These are phyloP conservation scores for Penicillium oxalicum DNA, from an alignment of 2,329 filamentous ascomycete genomes.

Conservation along the genomic window DNA sequence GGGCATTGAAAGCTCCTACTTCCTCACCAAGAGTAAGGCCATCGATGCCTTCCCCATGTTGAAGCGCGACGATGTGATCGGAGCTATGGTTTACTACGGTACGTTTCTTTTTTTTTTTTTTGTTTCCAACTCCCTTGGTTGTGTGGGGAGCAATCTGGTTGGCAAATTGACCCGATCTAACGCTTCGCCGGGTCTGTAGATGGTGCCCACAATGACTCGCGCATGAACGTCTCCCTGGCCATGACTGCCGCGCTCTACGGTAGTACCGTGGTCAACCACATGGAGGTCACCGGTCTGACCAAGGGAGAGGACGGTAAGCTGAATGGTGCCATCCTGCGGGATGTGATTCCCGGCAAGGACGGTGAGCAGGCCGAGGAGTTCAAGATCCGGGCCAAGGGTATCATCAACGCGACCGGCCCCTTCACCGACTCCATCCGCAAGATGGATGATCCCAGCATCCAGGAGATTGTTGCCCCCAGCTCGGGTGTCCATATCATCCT, in stretches of 20 bases:
- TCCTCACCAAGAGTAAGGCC: constrained; percentile 78
- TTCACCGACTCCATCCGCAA: constrained; percentile 82
- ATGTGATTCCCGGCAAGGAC: constrained; percentile 61
- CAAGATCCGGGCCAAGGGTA: constrained; percentile 67
- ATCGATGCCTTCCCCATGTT: constrained; percentile 85
- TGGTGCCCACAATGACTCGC: constrained; percentile 84
- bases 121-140: background rate
- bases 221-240: constrained; percentile 84
- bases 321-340: constrained; percentile 67
- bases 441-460: constrained; percentile 66
- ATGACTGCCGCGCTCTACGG: constrained; percentile 87
- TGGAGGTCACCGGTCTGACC: constrained; percentile 69
- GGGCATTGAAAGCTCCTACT: constrained; percentile 84
- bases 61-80: constrained; percentile 70
- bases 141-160: too few species aligned
- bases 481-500: constrained; percentile 83
- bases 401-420: constrained; percentile 84
- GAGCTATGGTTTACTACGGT: constrained; percentile 82
- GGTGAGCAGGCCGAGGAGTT: constrained; percentile 60
- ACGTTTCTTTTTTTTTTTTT: constrained; percentile 11
- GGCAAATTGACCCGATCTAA: background rate
- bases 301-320: constrained; percentile 69
- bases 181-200: constrained; percentile 44
- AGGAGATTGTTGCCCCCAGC: constrained; percentile 77
- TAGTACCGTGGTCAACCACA: constrained; percentile 73